Conservation (phyloP, 1,284 basidiomycete species). For the Microstroma glucosiphilum region DNA sequence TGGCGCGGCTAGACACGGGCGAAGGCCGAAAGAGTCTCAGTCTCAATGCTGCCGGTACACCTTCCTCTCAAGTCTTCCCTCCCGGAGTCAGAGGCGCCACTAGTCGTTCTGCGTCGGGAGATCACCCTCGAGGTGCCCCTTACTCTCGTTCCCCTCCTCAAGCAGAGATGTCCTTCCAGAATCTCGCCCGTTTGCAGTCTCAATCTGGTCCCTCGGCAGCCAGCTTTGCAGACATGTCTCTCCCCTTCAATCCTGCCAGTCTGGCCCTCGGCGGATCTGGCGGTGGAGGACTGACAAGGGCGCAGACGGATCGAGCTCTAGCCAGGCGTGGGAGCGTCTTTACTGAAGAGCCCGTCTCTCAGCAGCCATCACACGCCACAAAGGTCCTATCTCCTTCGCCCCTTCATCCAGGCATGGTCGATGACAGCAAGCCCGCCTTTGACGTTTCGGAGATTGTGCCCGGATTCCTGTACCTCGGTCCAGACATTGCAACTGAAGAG, state of each 20-base stretch:
- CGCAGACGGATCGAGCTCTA: neutral
- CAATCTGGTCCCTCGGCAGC: neutral
- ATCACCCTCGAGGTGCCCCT: too few species aligned
- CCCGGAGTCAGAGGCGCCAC: too few species aligned
- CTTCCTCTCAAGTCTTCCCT: too few species aligned
- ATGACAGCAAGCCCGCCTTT: conserved; percentile 16
- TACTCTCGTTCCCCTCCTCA: too few species aligned
- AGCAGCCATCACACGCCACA: too few species aligned
- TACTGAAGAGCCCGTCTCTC: too few species aligned
- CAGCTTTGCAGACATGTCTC: conserved; percentile 2
- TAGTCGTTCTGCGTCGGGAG: too few species aligned
- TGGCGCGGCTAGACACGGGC: conserved; percentile 3
- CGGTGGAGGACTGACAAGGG: too few species aligned
- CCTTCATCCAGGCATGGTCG: neutral
- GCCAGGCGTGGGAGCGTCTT: neutral
- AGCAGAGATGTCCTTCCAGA: neutral
- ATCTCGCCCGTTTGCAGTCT: neutral
- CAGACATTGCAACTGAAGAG: conserved; percentile 68
- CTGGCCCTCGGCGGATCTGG: too few species aligned
- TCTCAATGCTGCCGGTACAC: too few species aligned
- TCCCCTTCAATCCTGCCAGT: neutral
- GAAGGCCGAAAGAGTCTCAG: neutral
- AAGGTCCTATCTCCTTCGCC: too few species aligned
- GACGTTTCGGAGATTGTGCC: conserved; percentile 63
- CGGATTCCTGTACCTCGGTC: conserved; percentile 80